phyloP scores from a whole-genome alignment of 2,329 filamentous ascomycete genomes.

The Pseudogymnoascus pannorum region DNA sequence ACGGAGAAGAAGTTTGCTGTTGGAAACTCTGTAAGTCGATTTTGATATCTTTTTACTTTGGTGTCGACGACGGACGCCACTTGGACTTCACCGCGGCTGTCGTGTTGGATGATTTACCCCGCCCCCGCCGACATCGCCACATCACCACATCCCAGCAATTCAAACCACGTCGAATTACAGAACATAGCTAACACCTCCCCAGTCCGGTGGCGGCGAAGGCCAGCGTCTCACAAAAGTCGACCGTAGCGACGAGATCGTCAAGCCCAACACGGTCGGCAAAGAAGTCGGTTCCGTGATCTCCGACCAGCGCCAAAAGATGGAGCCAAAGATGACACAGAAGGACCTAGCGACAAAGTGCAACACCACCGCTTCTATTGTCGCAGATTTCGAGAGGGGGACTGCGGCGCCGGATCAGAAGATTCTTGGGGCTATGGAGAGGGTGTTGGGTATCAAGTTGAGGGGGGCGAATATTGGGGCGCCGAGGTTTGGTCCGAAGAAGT shows the following conservation, averaged over 20 bases:
- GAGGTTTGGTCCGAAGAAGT: conserved; percentile 67
- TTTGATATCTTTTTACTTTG: too few species aligned
- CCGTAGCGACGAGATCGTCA: conserved; percentile 93
- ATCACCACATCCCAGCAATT: too few species aligned
- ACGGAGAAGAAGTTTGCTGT: conserved; percentile 90
- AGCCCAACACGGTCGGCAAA: conserved; percentile 83
- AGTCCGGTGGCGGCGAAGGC: conserved; percentile 59
- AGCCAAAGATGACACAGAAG: conserved; percentile 96
- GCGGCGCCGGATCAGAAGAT: conserved; percentile 80
- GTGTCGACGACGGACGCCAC: too few species aligned
- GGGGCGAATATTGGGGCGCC: conserved; percentile 79
- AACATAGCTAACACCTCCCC: conserved; percentile 37
- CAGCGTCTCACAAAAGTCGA: conserved; percentile 98
- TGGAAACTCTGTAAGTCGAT: conserved; percentile 72
- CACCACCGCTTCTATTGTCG: conserved; percentile 71
- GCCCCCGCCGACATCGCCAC: conserved; percentile 1
- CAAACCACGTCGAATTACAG: conserved; percentile 11
- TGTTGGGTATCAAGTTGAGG: conserved; percentile 81
- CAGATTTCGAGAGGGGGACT: conserved; percentile 76
- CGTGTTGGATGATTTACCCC: background rate
- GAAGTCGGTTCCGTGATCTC: conserved; percentile 78
- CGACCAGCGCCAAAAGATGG: conserved; percentile 68
- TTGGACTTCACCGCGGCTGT: background rate
- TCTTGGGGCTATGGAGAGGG: conserved; percentile 67
- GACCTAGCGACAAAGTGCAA: conserved; percentile 81